Base-by-base conservation (phyloP, 192 early-diverging fungal genomes). In the Rhizoclosmatium globosum region DNA sequence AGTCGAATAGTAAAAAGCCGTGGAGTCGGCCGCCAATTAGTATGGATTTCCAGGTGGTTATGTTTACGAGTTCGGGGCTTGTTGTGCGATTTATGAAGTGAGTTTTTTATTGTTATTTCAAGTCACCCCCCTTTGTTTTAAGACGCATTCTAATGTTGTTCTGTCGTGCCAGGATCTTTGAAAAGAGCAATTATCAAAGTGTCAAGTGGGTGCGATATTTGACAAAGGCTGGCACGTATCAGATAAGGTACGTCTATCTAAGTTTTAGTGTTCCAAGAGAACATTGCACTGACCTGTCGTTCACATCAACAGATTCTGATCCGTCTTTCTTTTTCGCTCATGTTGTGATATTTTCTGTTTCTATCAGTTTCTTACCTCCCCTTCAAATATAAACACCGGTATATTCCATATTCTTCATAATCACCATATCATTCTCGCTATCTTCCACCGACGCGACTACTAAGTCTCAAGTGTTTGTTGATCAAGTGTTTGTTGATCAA, bases 141-240 rank as follows among this genome's bases (percentile, higher is more conserved):
- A 53, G 6, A 17, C 6, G 21, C 62, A 45, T 68, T 43, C 17
- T 41, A 64, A 9, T 64, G 9, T 64, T 41, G 2, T 38, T 4
- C 2, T 1, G 7, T 64, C 1, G 1, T 31, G 39, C 21, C 42
- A 77, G 75, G 56, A 89, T 99, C 41, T 98, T 97, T 89, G 98
- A 99, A 76, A 96, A 96, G 86, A 92, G 93, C 60, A 94, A 94
- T 81, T 99, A 99, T 82, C 92, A 96, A 77, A 94, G 93, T 82
- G 95, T 99, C 59, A 99, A 99, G 87, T 99, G 98, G 98, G 98
- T 99, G 11, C 90, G 98, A 50, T 99, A 99, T 84, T 94, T 97
- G 94, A 97, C 98, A 53, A 96, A 97, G 78, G 96, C 97, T 3
- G 95, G 94, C n/a, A 89, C 89, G 38, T 95, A 95, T 82, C 94